Percentiles rank a stretch among this genome's conserved stretches.
Evolutionary conservation across 2,329 filamentous ascomycete species (phyloP).

Genomic region (Proliferodiscus dingleyae): DNA sequence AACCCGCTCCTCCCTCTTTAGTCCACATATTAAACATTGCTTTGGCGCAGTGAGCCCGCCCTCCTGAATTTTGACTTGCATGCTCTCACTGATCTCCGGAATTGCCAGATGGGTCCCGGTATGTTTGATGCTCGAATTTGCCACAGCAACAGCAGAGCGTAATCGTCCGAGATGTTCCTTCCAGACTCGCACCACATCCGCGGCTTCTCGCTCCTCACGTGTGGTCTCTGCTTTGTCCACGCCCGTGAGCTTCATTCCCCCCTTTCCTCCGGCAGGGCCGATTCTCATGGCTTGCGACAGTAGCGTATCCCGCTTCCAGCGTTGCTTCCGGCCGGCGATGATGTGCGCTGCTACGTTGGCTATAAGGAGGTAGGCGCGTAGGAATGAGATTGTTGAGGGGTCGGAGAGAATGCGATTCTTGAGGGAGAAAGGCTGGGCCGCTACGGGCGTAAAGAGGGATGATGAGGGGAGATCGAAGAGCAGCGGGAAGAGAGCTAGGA

Average conservation of each 20-base stretch:
- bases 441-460: conserved; percentile 60
- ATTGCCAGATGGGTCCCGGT: conserved; percentile 39
- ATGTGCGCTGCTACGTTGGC: conserved; percentile 70
- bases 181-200: conserved; percentile 73
- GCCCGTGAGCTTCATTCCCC: conserved; percentile 87
- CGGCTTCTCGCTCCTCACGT: conserved; percentile 79
- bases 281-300: conserved; percentile 87
- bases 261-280: conserved; percentile 66
- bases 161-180: conserved; percentile 69
- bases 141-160: conserved; percentile 65
- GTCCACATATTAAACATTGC: conserved; percentile 77
- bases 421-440: conserved; percentile 50
- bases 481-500: conserved; percentile 71
- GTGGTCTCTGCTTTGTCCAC: conserved; percentile 78
- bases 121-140: conserved; percentile 42
- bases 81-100: conserved; percentile 67
- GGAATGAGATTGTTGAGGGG: conserved; percentile 55
- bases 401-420: conserved; percentile 62
- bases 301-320: conserved; percentile 87
- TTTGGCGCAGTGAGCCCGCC: conserved; percentile 70
- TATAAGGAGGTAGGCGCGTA: conserved; percentile 59
- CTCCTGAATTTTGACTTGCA: conserved; percentile 64
- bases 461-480: conserved; percentile 63
- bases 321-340: conserved; percentile 75
- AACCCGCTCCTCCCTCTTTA: conserved; percentile 83